phyloP scores from a whole-genome alignment of 2,329 filamentous ascomycete species.

The Fusarium austroafricanum region DNA sequence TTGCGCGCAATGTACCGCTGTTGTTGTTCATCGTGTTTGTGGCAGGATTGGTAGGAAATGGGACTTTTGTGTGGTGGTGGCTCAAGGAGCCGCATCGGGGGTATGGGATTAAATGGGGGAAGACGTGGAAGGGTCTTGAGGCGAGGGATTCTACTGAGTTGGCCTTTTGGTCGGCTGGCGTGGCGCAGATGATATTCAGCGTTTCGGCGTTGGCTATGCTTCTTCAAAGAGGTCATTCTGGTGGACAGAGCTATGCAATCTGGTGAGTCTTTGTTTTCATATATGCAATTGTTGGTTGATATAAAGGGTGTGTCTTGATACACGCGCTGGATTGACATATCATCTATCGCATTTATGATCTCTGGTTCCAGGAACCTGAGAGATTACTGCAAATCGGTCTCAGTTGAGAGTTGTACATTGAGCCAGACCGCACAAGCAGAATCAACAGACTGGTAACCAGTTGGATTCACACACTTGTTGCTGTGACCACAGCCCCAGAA shows the following conservation, averaged over 20 bases:
- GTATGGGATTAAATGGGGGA: slow-evolving; percentile 58
- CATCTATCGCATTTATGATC: slow-evolving; percentile 8
- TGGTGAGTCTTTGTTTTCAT: slow-evolving; percentile 57
- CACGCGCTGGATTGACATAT: background rate
- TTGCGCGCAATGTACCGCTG: slow-evolving; percentile 55
- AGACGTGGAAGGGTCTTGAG: slow-evolving; percentile 55
- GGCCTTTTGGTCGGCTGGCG: slow-evolving; percentile 60
- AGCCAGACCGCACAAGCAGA: background rate
- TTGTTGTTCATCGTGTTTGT: slow-evolving; percentile 53
- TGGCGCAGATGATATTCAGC: slow-evolving; percentile 57
- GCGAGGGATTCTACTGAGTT: slow-evolving; percentile 62
- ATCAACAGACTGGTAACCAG: background rate
- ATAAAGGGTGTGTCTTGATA: slow-evolving; percentile 33
- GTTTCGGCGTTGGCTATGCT: slow-evolving; percentile 57
- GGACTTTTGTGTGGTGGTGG: slow-evolving; percentile 61
- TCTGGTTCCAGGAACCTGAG: background rate
- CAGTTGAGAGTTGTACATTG: slow-evolving; percentile 13
- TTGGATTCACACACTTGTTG: background rate
- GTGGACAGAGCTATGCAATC: slow-evolving; percentile 60
- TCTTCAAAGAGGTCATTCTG: slow-evolving; percentile 59
- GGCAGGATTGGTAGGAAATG: slow-evolving; percentile 54
- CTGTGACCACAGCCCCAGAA: slow-evolving; percentile 1
- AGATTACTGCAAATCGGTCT: slow-evolving; percentile 26
- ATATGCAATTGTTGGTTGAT: slow-evolving; percentile 24
- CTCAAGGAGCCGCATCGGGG: slow-evolving; percentile 55